Conservation (phyloP, 257 asterid species). For the Penstemon eatonii region DNA sequence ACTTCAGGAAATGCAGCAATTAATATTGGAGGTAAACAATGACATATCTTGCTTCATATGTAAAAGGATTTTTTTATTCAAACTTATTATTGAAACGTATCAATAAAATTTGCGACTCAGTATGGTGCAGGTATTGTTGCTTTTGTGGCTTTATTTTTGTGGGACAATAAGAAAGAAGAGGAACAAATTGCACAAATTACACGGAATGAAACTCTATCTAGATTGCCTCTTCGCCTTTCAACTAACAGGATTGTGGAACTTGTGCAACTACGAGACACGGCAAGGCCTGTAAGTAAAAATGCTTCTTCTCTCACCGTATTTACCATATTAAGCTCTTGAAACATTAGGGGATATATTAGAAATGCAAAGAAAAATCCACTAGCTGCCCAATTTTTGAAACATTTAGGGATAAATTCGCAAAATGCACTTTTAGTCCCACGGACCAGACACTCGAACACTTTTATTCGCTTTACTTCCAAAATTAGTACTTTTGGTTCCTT, state of each 20-base stretch:
- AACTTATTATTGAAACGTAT: constrained; percentile 1
- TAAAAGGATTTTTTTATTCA: constrained; percentile 6
- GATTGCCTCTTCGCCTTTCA: constrained; percentile 94
- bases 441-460: too few species aligned
- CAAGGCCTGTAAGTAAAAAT: constrained; percentile 80
- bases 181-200: constrained; percentile 87
- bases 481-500: too few species aligned
- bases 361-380: constrained; percentile 1
- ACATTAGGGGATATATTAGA: constrained; percentile 5
- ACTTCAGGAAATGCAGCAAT: constrained; percentile 76
- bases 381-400: background rate
- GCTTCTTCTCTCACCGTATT: constrained; percentile 23
- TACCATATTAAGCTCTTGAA: constrained; percentile 9
- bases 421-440: too few species aligned
- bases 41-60: constrained; percentile 5
- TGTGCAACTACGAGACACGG: constrained; percentile 90
- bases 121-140: constrained; percentile 79
- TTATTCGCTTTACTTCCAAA: too few species aligned
- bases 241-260: constrained; percentile 92
- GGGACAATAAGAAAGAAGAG: constrained; percentile 99
- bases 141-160: constrained; percentile 67
- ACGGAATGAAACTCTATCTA: constrained; percentile 78
- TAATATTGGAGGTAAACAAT: constrained; percentile 68
- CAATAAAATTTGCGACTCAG: constrained; percentile 61
- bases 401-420: too few species aligned